Conservation (phyloP, 2,329 filamentous ascomycete genomes). For the Aspergillus latus region DNA sequence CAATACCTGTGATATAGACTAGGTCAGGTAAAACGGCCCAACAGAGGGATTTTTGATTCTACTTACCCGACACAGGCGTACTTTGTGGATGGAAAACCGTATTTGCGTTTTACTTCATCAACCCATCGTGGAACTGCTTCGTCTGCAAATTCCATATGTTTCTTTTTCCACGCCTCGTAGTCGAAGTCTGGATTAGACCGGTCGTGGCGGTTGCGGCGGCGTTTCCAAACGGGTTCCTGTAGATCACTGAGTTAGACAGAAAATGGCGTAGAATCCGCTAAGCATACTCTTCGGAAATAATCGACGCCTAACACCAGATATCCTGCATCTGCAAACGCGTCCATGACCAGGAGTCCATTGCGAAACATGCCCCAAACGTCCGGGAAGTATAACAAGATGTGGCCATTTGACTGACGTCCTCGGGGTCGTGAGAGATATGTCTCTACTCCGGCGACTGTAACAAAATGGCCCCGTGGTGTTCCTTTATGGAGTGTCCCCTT, state of each 20-base stretch:
- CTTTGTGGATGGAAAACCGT: neutral
- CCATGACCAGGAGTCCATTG: conserved; percentile 3
- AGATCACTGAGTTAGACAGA: neutral
- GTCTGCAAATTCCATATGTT: conserved; percentile 47
- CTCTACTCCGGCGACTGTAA: neutral
- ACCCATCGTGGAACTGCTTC: conserved; percentile 40
- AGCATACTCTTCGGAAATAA: neutral
- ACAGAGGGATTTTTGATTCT: neutral
- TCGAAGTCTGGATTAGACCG: conserved; percentile 42
- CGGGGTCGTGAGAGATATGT: neutral
- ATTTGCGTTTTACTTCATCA: neutral
- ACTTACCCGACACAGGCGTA: neutral
- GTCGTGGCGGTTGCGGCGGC: conserved; percentile 33
- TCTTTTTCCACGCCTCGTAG: conserved; percentile 50
- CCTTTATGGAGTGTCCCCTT: neutral
- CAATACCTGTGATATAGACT: neutral
- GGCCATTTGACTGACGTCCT: neutral
- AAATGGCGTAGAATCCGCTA: neutral
- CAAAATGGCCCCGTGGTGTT: neutral
- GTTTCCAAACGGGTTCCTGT: conserved; percentile 19
- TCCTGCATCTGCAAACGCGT: conserved; percentile 3
- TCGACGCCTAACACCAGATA: neutral
- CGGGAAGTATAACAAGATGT: conserved; percentile 3
- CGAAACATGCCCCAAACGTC: conserved; percentile 1
- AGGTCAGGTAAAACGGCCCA: neutral